Base-by-base conservation (phyloP, 441 rosid genomes). In the Jatropha multifida region DNA sequence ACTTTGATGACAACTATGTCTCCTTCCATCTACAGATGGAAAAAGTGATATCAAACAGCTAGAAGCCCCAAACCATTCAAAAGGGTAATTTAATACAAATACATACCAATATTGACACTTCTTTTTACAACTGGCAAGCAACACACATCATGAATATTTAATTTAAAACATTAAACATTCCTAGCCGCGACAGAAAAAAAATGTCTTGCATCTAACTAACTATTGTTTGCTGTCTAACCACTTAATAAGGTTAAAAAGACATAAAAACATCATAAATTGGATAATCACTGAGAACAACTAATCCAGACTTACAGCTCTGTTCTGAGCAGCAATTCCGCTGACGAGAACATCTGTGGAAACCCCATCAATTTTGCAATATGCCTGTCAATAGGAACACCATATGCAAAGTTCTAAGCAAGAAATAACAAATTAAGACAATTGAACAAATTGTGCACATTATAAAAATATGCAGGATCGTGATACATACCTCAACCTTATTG, bases 301-400 rank as follows among this genome's bases (percentile, higher is more conserved):
- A 68, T 14, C 78, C 62, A 66, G 62, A 83, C 99, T 90, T 86
- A 95, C 99, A 80, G 98, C 98, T 89, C 99, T 89, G 72, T 93
- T 95, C 83, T 95, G 99, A 15, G 81, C 77, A 77, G 86, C 83
- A 81, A 74, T 62, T 68, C 99, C 98, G 84, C 59, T 85, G 68
- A 95, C 86, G 26, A 95, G 92, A 83, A 95, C 67, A 83, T 95
- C 98, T 3, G 86, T 88, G 56, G 90, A 86, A 17, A 95, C 89
- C 75, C 97, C 94, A 37, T 93, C 96, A 76, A 95, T 88, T 87
- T 89, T 95, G 91, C 99, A 93, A 76, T 95, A 95, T 32, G 98
- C 99, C 99, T 95, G 68, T 61, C 73, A 75, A 61, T 10, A 77
- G 51, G 76, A 71, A n/a, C 44, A 72, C 65, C 11, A 74, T 17